Evolutionary conservation across 176 grass and related monocot genomes (phyloP).

Genomic region (Olyra latifolia): DNA sequence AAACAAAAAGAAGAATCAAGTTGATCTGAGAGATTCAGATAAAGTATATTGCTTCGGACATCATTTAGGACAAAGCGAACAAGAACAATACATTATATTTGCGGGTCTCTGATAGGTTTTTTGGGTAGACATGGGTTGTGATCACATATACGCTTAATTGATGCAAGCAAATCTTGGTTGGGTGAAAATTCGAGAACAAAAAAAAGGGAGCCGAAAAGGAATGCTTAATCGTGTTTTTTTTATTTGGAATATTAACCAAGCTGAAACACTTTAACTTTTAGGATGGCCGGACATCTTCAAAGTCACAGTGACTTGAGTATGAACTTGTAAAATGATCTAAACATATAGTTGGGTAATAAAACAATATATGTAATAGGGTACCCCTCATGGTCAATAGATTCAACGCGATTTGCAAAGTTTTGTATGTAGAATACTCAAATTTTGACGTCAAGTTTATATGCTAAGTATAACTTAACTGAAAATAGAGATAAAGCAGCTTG

Average conservation of each 20-base stretch:
- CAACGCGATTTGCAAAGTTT: neutral
- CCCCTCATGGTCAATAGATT: neutral
- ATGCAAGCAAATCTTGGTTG: constrained; percentile 28
- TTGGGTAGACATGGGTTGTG: neutral
- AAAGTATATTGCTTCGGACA: neutral
- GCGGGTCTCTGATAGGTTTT: neutral
- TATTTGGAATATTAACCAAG: neutral
- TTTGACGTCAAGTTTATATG: neutral
- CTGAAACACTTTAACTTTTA: neutral
- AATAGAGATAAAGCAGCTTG: neutral
- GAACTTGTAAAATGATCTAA: constrained; percentile 24
- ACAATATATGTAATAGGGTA: neutral
- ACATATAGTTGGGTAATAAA: neutral
- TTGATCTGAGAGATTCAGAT: neutral
- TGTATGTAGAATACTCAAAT: neutral
- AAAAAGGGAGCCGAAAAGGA: neutral
- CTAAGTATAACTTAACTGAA: neutral
- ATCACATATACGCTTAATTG: neutral
- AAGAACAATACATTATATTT: neutral
- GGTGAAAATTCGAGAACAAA: neutral
- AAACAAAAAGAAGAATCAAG: neutral
- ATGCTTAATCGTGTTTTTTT: neutral
- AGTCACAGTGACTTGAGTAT: neutral
- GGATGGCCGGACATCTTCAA: neutral
- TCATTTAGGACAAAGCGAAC: neutral